These are phyloP conservation scores for Fonsecaea multimorphosa DNA, from an alignment of 2,329 filamentous ascomycete genomes.

Conservation along the genomic window DNA sequence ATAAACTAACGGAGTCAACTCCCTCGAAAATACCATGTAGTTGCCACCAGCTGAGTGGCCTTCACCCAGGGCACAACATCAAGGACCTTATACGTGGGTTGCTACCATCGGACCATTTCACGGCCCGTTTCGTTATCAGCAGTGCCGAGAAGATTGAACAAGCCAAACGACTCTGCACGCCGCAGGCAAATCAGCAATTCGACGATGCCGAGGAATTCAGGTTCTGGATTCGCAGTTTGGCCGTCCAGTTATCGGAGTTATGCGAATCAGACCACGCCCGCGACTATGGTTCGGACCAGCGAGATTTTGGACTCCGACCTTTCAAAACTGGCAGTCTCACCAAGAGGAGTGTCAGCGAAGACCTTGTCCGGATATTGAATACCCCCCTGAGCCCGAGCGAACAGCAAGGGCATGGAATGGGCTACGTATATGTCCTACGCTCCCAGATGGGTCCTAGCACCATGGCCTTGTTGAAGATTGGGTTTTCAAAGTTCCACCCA, in stretches of 20 bases:
- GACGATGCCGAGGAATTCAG: conserved; percentile 9
- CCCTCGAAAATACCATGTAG: conserved; percentile 10
- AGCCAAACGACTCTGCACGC: conserved; percentile 10
- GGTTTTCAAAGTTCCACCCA: background rate
- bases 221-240: conserved; percentile 11
- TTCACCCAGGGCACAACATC: conserved; percentile 10
- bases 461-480: background rate
- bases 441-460: background rate
- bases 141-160: conserved; percentile 8
- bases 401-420: background rate
- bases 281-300: background rate
- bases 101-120: conserved; percentile 10
- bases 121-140: conserved; percentile 7
- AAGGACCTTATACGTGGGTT: conserved; percentile 8
- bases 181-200: conserved; percentile 7
- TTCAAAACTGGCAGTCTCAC: background rate
- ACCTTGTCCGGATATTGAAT: background rate
- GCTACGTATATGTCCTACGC: background rate
- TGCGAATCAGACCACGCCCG: conserved; percentile 12
- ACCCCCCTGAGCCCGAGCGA: background rate
- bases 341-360: background rate
- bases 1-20: conserved; percentile 3
- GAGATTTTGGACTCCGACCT: background rate
- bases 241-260: conserved; percentile 6
- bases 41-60: conserved; percentile 8